Percentiles rank a stretch among this genome's conserved stretches.
Conservation (phyloP, 768 basidiomycete species). For the Agrocybe pediades region DNA sequence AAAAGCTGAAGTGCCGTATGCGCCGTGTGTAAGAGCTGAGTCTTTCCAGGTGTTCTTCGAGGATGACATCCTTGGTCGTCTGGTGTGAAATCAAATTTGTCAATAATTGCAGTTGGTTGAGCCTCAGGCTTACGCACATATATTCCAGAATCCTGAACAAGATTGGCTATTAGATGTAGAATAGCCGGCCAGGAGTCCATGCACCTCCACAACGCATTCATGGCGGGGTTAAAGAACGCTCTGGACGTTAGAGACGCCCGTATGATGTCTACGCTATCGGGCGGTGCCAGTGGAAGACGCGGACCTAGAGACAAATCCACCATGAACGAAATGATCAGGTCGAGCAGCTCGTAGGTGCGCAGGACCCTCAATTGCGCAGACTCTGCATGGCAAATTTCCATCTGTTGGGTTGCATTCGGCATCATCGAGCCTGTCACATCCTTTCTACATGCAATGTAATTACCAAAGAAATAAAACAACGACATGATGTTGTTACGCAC, state of each 20-base stretch:
- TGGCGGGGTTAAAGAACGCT: background rate
- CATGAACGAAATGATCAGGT: background rate
- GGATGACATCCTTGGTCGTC: background rate
- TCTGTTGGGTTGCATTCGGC: background rate
- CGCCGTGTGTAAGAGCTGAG: slow-evolving; percentile 1
- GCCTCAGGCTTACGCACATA: no score
- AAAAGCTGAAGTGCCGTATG: background rate
- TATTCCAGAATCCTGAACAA: no score
- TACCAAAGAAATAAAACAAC: background rate
- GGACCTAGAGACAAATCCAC: background rate
- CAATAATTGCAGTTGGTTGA: no score
- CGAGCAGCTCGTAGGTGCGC: background rate
- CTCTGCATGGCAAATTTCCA: background rate
- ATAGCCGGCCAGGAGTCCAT: slow-evolving; percentile 4
- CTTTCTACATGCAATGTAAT: no score
- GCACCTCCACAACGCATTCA: slow-evolving; percentile 1
- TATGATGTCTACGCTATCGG: background rate
- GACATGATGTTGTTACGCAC: no score
- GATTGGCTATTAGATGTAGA: background rate
- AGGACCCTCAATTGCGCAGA: background rate
- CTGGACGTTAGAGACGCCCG: slow-evolving; percentile 1
- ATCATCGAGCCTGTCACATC: background rate
- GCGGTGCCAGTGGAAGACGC: background rate
- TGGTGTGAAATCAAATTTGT: no score
- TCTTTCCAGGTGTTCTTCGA: slow-evolving; percentile 1